Evolutionary conservation across 1,284 basidiomycete genomes (phyloP), one percentile per base, ranked within the genome.

Genomic region (Rugosomyces carneus): DNA sequence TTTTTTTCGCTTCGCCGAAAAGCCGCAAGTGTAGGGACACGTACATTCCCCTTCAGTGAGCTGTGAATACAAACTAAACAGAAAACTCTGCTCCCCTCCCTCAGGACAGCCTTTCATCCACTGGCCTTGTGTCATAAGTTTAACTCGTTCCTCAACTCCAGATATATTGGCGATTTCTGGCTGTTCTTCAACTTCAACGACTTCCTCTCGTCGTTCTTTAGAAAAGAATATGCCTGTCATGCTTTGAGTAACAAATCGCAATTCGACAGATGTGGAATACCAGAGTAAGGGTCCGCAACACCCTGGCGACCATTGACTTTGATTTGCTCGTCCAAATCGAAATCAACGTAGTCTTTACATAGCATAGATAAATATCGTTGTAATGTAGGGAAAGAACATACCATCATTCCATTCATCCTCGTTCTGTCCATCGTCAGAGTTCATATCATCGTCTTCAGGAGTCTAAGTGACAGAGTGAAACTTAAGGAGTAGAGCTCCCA

Each of bases 91-190:
- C 63, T 94, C 92, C 57, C 83, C 83, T 48, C 89, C 90, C 63
- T 94, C 92, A 0, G 92, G 90, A 63, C 92, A 94, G 7, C 92
- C 92, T 61, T 89, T 91, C 92, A 94, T 94, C 91, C 91, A 95
- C 59, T 91, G 83, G n/a, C 87, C 87, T 62, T 89, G 86, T 18
- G 83, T 83, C 76, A 94, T 80, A 32, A 93, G 66, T 48, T 78
- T 78, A 19, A 84, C 71, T 13, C 65, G 63, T 50, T 77, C 72
- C 40, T 64, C 64, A 11, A 60, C 62, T 37, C 69, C 76, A 2
- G 70, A 63, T 19, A 85, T 59, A 26, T 61, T 51, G 27, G 72
- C 67, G 2, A 68, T 62, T 60, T 88, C 84, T 5, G 84, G 73
- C 45, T 84, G 76, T 62, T 92, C 87, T 58, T 92, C 81, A 1